Evolutionary conservation across 192 early-diverging fungal genomes (phyloP), one percentile per base, ranked within the genome.

Genomic region (Umbelopsis ramanniana): DNA sequence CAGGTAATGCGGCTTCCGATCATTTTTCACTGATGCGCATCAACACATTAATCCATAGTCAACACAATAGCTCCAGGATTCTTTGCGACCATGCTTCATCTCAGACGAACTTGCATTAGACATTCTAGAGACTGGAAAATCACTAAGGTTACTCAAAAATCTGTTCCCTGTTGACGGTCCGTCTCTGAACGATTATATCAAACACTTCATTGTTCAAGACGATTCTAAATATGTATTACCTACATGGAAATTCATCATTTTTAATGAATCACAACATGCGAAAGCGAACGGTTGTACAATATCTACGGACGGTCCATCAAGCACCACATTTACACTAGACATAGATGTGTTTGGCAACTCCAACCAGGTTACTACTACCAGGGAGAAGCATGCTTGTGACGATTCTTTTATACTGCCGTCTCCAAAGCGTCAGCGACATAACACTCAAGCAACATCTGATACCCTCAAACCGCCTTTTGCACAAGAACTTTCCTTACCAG

Each of bases 61-160:
- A 3, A 50, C 19, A 2, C 2, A 11, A n/a, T 37, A 63, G 57
- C 29, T 63, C 11, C 24, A 63, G 23, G 29, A 63, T n/a, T 38
- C 57, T 7, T 63, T 63, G 15, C 33, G 57, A 35, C 57, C 57
- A 37, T 63, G 29, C 6, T 63, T 63, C 33, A 63, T 63, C 0
- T 63, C 57, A 38, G 2, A 38, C 12, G 33, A 57, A 15, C 72
- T 80, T 6, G 79, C 76, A 2, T 40, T 74, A 9, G 60, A 72
- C 24, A 69, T 82, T 9, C 24, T 85, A 12, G 76, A 82, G 35
- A 76, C 81, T n/a, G 81, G 81, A 6, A 82, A 81, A 46, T 79
- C 79, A 29, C 72, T 85, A 2, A 74, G 78, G 33, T 74, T 85
- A 19, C 37, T 85, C 33, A 52, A 67, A 14, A 50, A 82, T 37